Evolutionary conservation across 345 rosid genomes (phyloP), one percentile per base, ranked within the genome.

Genomic region (Lepidium sativum): DNA sequence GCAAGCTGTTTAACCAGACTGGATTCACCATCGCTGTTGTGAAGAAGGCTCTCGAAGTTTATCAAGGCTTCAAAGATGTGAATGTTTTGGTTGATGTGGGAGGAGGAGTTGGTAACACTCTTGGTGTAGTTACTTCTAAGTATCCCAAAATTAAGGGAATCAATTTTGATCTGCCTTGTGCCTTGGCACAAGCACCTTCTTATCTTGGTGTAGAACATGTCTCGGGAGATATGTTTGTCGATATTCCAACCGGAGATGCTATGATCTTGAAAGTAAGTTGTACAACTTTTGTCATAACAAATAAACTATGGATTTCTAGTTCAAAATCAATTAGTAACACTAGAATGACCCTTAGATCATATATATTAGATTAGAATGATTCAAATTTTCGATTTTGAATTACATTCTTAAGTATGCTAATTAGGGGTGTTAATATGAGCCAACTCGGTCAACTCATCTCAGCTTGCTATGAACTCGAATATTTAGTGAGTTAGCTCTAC

Each of bases 161-260:
- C 6, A 81, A 87, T 45, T 84, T 75, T 55, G 86, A 84, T 55
- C 37, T 82, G 1, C 3, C 70, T 3, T 51, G 79, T 68, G 78
- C 72, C 47, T 40, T 74, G 44, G 65, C 64, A 17, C 34, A 71
- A 61, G 77, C 75, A 38, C 77, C 83, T 9, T 74, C 82, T 70
- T 72, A 34, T 13, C 68, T 4, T 9, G 47, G 39, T 4, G 86
- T 86, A 41, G 77, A 91, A 77, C 95, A 86, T 55, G 86, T 88
- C 6, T 82, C 88, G 7, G 96, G 98, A 6, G 95, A 91, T 76
- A 91, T 91, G 98, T 88, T 91, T 45, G 79, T 65, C 0, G 84
- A 86, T 42, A 78, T 85, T 15, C 96, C 96, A 8, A 75, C 70
- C 38, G 95, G 80, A 35, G 96, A 91, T 57, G 90, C 92, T 50